Conservation (phyloP, 352 stramenopile species). For the Globisporangium parvum region DNA sequence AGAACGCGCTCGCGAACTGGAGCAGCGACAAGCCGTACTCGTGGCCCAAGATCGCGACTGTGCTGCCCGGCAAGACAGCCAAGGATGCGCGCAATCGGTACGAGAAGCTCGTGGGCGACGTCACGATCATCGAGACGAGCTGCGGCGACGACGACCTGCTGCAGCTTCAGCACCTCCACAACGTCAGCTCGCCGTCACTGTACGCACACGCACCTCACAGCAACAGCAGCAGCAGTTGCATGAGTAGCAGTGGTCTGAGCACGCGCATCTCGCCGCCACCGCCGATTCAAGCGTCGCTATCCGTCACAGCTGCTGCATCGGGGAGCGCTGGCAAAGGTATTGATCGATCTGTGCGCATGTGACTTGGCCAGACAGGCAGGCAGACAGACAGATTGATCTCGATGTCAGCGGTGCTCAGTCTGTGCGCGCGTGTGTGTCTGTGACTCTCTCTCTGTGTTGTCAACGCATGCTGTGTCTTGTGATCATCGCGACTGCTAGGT, state of each 20-base stretch:
- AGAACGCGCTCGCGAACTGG: slow-evolving; percentile 64
- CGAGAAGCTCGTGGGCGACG: slow-evolving; percentile 70
- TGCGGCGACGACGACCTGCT: slow-evolving; percentile 1
- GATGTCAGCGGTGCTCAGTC: not conserved
- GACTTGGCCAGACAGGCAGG: not conserved
- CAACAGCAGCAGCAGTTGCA: not conserved
- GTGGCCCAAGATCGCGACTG: slow-evolving; percentile 71
- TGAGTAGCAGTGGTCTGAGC: slow-evolving; percentile 23
- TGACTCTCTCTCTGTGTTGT: not conserved
- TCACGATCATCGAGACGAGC: slow-evolving; percentile 54
- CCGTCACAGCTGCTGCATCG: slow-evolving; percentile 1
- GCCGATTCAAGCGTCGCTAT: slow-evolving; percentile 51
- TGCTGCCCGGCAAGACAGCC: slow-evolving; percentile 60
- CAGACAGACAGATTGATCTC: no score
- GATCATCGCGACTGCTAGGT: not conserved
- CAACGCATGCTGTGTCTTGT: not conserved
- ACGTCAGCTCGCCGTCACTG: not conserved
- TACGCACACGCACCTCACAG: not conserved
- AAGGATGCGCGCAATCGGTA: slow-evolving; percentile 71
- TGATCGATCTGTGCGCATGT: not conserved
- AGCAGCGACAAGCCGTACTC: slow-evolving; percentile 52
- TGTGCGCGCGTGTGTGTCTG: not conserved
- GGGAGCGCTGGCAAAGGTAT: slow-evolving; percentile 9
- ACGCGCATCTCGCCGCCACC: slow-evolving; percentile 50
- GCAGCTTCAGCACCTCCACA: not conserved